Conservation (phyloP, 2,329 filamentous ascomycete genomes). For the Ilyonectria destructans region DNA sequence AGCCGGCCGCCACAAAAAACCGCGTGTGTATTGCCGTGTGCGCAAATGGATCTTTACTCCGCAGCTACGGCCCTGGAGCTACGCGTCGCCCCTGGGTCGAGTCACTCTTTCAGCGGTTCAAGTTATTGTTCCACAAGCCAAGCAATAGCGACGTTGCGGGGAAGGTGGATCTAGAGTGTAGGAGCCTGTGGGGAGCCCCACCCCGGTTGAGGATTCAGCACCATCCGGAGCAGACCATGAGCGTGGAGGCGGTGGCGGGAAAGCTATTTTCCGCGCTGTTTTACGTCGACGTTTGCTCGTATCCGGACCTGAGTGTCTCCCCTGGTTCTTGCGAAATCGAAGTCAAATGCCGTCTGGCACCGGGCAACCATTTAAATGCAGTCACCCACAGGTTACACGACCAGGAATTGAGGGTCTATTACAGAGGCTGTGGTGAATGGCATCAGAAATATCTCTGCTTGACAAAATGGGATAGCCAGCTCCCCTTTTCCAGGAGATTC, state of each 20-base stretch:
- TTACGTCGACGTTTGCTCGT: not conserved
- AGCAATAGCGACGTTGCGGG: not conserved
- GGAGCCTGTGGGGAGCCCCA: not conserved
- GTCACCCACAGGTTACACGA: not conserved
- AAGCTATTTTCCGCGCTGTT: not conserved
- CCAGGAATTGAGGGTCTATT: conserved; percentile 1
- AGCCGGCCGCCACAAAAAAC: not conserved
- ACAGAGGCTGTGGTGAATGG: not conserved
- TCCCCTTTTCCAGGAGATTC: not conserved
- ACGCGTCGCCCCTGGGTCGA: not conserved
- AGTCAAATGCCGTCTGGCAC: not conserved
- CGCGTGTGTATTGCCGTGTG: not conserved
- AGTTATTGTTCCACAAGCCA: not conserved
- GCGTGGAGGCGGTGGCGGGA: not conserved
- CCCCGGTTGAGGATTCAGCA: not conserved
- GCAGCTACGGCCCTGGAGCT: not conserved
- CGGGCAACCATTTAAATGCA: not conserved
- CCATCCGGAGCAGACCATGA: not conserved
- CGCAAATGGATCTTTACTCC: not conserved
- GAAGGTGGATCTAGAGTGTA: conserved; percentile 1
- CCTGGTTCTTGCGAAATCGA: not conserved
- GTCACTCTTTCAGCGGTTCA: not conserved
- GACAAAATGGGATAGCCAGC: not conserved
- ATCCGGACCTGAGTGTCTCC: not conserved
- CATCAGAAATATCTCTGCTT: conserved; percentile 2